Base-by-base conservation (phyloP, 352 stramenopile species). In the Phytophthora sp. region DNA sequence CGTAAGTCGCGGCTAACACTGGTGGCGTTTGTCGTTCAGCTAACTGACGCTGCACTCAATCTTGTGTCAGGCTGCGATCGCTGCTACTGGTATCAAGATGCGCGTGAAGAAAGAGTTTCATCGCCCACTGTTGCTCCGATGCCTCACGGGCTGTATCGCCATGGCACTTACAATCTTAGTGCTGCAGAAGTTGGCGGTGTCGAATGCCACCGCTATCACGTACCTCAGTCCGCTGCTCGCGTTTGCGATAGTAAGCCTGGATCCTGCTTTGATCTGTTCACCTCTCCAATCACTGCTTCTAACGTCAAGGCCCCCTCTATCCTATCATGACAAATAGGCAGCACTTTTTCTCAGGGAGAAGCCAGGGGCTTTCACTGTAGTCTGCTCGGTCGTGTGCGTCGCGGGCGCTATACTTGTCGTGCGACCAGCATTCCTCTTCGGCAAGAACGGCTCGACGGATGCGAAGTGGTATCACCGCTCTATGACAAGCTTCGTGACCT, bases 131-230 rank as follows among this genome's bases (percentile, higher is more conserved):
- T 50, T 56, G 6, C 54, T 75, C 43, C 75, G 78, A 43, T 81
- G 73, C 54, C 18, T 80, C 15, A 52, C 75, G 6, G 78, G 77
- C n/a, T 88, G 69, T 23, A 65, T 62, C 37, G 70, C 72, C 21
- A 81, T 84, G 71, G 63, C 67, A 5, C 42, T 91, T 13, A 55
- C 62, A n/a, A 77, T 89, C 26, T 75, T 85, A 63, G 72, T 79
- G 18, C 78, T 91, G 51, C 61, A 81, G 30, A 68, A 82, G 31
- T 69, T 91, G 60, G 70, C 81, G 30, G 62, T 89, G 8, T 82
- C 79, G 11, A 85, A 93, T 51, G 84, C 80, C 8, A 87, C 71
- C 13, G 74, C 80, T 26, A 74, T 93, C 26, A 74, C 87, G n/a
- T 88, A 85, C 34, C 78, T 74, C 28, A 91, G 78, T 28, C 84